Evolutionary conservation across 2,329 filamentous ascomycete species (phyloP), one percentile per base, ranked within the genome.

Genomic region (Ophiostoma perfectum): DNA sequence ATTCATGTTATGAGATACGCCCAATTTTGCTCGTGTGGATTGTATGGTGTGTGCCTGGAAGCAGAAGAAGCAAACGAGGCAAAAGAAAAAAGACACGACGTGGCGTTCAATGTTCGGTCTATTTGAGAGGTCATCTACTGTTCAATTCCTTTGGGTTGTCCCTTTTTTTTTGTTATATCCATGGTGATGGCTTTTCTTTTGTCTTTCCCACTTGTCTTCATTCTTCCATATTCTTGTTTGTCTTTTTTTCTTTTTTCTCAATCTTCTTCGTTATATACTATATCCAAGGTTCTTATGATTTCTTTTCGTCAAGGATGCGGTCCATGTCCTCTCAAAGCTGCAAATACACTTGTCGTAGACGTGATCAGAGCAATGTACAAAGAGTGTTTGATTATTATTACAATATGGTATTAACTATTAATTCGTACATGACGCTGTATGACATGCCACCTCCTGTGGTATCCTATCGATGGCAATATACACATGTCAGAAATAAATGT

Each of bases 241-340:
- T 55, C 47, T 55, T 12, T 39, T 49, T 1, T 18, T 41, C 36
- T 39, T 38, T 14, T 16, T 52, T 64, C 44, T 44, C 41, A 3
- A 52, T 8, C 55, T 64, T 58, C 38, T 52, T 55, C 8, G 27
- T n/a, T 60, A 64, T 68, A 44, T 66, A 65, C 55, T 58, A 62
- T 66, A 55, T 47, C 49, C 47, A 60, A 60, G 41, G 7, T 64
- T 39, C 18, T 58, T 12, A 62, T 41, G 36, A 41, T 41, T 62
- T 41, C 18, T 3, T 65, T 42, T 14, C 8, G 18, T 58, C 49
- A 18, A 6, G 18, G 16, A 52, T 2, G 2, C 38, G 14, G 14
- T 58, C 11, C 14, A 58, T 38, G 27, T 38, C 52, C 27, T 44
- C 6, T 58, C 9, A 58, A 6, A 3, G 18, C 7, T 27, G n/a